These are phyloP conservation scores for Hirschioporus abietinus DNA, from an alignment of 768 basidiomycete genomes.

Conservation along the genomic window DNA sequence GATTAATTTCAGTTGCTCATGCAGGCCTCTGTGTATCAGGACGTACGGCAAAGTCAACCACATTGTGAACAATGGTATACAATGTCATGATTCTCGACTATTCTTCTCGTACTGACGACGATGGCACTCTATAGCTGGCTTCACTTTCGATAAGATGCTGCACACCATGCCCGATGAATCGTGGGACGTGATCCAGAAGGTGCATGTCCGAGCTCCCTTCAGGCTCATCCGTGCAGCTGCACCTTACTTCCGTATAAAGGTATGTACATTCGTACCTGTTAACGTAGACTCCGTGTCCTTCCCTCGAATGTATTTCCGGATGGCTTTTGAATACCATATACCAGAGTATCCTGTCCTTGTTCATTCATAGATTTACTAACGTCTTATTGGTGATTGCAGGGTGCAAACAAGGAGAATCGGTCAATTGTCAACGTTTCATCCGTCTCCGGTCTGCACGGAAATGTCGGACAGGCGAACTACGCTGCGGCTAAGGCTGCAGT, in stretches of 20 bases:
- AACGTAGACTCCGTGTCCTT: background rate
- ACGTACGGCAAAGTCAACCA: conserved; percentile 84
- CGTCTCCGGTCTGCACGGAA: conserved; percentile 78
- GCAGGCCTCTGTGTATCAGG: conserved; percentile 28
- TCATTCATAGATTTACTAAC: background rate
- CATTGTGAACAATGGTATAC: conserved; percentile 72
- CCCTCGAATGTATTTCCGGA: background rate
- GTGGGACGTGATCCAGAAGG: conserved; percentile 76
- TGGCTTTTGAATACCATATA: too few relatives aligned
- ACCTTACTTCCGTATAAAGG: conserved; percentile 80
- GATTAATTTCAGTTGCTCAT: background rate
- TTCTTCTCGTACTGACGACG: background rate
- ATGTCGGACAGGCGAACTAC: conserved; percentile 82
- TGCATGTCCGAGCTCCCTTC: conserved; percentile 86
- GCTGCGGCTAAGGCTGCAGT: conserved; percentile 77
- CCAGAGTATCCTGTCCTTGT: too few relatives aligned
- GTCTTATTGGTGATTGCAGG: conserved; percentile 19
- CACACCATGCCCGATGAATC: conserved; percentile 82
- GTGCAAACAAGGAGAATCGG: conserved; percentile 57
- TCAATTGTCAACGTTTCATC: conserved; percentile 82
- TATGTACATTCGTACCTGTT: conserved; percentile 12
- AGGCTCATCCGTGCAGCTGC: conserved; percentile 79
- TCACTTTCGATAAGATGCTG: conserved; percentile 84
- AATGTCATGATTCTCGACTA: background rate
- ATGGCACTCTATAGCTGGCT: conserved; percentile 47